Conservation (phyloP, 495 filamentous ascomycete species). For the Hypoxylon lenormandii region DNA sequence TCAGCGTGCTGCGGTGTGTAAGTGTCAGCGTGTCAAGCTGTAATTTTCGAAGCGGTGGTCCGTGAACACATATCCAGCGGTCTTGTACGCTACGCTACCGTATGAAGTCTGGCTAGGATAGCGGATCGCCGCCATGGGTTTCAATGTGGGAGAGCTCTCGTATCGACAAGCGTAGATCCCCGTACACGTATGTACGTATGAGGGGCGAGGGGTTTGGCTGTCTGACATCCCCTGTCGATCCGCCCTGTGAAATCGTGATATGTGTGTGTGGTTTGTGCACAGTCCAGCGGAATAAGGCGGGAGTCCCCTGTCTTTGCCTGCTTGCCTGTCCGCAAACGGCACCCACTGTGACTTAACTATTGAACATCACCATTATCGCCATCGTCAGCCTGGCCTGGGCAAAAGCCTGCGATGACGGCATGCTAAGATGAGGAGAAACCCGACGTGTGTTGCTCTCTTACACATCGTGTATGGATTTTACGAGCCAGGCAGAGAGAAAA, state of each 20-base stretch:
- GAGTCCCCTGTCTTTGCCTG: constrained; percentile 24
- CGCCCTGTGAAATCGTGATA: constrained; percentile 44
- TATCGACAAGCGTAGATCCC: constrained; percentile 41
- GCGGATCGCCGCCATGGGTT: constrained; percentile 41
- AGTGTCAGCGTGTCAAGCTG: no score
- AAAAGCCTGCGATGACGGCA: constrained; percentile 3
- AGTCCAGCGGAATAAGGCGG: constrained; percentile 21
- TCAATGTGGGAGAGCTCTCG: constrained; percentile 16
- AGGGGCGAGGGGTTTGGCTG: constrained; percentile 34
- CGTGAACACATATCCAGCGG: constrained; percentile 29
- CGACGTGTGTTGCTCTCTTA: constrained; percentile 5
- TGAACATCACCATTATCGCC: constrained; percentile 25
- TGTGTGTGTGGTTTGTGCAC: constrained; percentile 24
- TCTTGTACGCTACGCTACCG: background rate
- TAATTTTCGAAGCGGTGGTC: constrained; percentile 17
- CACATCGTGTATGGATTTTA: constrained; percentile 17
- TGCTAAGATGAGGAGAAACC: constrained; percentile 11
- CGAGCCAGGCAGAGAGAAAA: constrained; percentile 31
- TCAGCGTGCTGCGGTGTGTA: no score
- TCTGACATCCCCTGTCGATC: constrained; percentile 42
- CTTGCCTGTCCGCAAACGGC: constrained; percentile 6
- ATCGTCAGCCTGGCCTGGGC: constrained; percentile 17
- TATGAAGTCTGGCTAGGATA: constrained; percentile 16
- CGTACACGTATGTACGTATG: constrained; percentile 40
- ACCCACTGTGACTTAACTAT: constrained; percentile 13